Evolutionary conservation across 805 yeast species (phyloP), one percentile per base, ranked within the genome.

Genomic region (Nakazawaea ambrosiae): DNA sequence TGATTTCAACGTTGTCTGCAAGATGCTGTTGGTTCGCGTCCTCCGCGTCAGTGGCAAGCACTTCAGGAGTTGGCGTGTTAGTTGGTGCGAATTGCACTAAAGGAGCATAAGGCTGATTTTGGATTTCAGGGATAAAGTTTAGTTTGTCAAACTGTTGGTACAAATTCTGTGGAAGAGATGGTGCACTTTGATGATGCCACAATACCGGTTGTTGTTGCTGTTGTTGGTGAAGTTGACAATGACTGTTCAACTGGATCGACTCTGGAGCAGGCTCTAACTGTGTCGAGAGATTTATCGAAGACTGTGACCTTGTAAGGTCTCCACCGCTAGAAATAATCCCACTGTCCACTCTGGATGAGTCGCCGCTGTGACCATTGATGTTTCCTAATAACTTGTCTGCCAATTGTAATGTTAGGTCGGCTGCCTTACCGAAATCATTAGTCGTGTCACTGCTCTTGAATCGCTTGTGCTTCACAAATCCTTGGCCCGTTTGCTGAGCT

Each of bases 231-330:
- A 14, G 9, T 16, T 17, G 22, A 16, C 4, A 17, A 26, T 11
- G 37, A 23, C 4, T 25, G 35, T 15, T 27, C 16, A n/a, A n/a
- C n/a, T n/a, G n/a, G n/a, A n/a, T n/a, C n/a, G n/a, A n/a, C n/a
- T n/a, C n/a, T n/a, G n/a, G n/a, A n/a, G n/a, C n/a, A 16, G 12
- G 16, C 19, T 27, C 18, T 15, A 39, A 20, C 40, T 73, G 71
- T 20, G 73, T 65, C n/a, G 78, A 70, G 36, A 77, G 56, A 49
- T 75, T 75, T 24, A 71, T 61, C 7, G 75, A 65, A 3, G 78
- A 73, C 41, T 68, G 67, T 8, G 80, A 73, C 42, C 67, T 56
- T n/a, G 48, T 11, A 25, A 31, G 18, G 17, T 28, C 19, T 34
- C 17, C 33, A 29, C 33, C 16, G 44, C 31, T 10, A 40, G 41